Conservation (phyloP, 2,329 filamentous ascomycete species). For the Cordyceps pruinosa region DNA sequence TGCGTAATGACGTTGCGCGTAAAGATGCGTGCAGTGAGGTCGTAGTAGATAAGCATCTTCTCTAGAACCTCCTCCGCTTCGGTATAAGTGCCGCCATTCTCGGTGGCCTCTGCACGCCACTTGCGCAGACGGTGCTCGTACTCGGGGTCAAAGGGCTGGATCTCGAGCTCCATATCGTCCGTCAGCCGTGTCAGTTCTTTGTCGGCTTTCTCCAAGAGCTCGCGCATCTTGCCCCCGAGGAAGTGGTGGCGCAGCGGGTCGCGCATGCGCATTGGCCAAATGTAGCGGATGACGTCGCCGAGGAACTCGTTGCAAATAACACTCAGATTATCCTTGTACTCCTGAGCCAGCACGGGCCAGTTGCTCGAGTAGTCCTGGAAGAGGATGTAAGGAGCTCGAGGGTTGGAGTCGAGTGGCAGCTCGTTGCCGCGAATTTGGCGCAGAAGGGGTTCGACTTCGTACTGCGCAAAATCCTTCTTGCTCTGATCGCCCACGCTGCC, state of each 20-base stretch:
- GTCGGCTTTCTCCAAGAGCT: conserved; percentile 39
- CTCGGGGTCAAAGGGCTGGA: conserved; percentile 47
- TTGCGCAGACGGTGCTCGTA: conserved; percentile 43
- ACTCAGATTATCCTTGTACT: conserved; percentile 47
- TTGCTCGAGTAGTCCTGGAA: conserved; percentile 47
- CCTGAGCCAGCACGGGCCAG: conserved; percentile 45
- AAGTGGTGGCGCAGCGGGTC: conserved; percentile 43
- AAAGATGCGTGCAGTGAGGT: conserved; percentile 45
- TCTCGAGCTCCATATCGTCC: conserved; percentile 45
- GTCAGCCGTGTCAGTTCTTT: conserved; percentile 38
- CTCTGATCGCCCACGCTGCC: conserved; percentile 29
- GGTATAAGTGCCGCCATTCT: conserved; percentile 39
- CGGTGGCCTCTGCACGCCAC: conserved; percentile 37
- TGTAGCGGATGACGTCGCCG: conserved; percentile 42
- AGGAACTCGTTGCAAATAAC: conserved; percentile 50
- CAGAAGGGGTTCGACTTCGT: conserved; percentile 43
- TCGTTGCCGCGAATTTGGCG: conserved; percentile 46
- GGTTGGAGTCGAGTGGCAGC: conserved; percentile 46
- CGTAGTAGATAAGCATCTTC: conserved; percentile 51
- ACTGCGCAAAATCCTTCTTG: conserved; percentile 41
- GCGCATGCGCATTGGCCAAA: conserved; percentile 45
- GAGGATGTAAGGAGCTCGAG: conserved; percentile 46
- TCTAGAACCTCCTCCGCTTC: conserved; percentile 47
- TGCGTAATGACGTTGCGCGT: conserved; percentile 47
- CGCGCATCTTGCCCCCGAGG: conserved; percentile 41